Conservation (phyloP, 225 moss, liverwort and hornwort species). For the Polytrichum formosum region DNA sequence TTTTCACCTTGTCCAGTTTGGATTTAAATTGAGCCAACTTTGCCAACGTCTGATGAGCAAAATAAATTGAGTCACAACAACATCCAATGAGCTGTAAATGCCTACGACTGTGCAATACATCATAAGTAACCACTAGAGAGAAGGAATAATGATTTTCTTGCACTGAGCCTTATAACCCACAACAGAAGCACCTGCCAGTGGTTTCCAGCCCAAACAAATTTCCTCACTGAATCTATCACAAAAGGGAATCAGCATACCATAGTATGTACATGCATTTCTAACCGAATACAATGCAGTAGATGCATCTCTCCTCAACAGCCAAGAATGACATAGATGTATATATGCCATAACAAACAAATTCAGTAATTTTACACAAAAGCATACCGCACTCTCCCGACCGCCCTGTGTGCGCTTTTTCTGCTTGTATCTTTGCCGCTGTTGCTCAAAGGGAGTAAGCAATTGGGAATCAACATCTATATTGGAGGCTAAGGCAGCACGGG, state of each 20-base stretch:
- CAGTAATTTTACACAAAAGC: constrained; percentile 23
- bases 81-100: too few relatives aligned
- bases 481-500: constrained; percentile 64
- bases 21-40: constrained; percentile 76
- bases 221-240: background rate
- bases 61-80: too few relatives aligned
- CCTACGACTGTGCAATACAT: too few relatives aligned
- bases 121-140: too few relatives aligned
- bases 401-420: constrained; percentile 80
- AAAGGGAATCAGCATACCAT: background rate
- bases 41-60: constrained; percentile 61
- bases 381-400: constrained; percentile 72
- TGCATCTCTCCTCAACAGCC: background rate
- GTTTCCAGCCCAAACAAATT: background rate
- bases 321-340: background rate
- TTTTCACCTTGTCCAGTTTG: constrained; percentile 44
- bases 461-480: constrained; percentile 77
- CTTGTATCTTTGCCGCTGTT: constrained; percentile 85
- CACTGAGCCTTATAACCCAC: background rate
- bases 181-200: background rate
- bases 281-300: background rate
- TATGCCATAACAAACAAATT: background rate
- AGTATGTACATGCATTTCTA: background rate
- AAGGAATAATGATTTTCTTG: too few relatives aligned
- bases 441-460: constrained; percentile 82